These are phyloP conservation scores for Trichoderma cornu-damae DNA, from an alignment of 2,329 filamentous ascomycete genomes.

Conservation along the genomic window DNA sequence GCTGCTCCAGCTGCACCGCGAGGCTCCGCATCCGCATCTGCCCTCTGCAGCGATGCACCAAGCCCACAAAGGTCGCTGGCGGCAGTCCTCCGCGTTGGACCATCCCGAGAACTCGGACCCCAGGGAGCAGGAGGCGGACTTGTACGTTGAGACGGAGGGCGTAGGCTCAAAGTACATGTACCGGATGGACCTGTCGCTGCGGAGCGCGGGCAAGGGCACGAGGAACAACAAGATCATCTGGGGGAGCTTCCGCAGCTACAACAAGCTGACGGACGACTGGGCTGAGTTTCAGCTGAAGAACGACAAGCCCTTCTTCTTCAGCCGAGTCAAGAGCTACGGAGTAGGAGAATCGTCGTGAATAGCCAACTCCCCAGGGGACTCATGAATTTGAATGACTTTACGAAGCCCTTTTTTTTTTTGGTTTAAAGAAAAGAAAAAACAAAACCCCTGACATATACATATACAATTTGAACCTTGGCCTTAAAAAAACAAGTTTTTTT, in stretches of 20 bases:
- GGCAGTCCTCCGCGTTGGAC: slow-evolving; percentile 39
- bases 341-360: slow-evolving; percentile 25
- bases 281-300: slow-evolving; percentile 67
- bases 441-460: too few species aligned
- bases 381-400: neutral
- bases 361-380: too few species aligned
- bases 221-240: slow-evolving; percentile 84
- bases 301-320: slow-evolving; percentile 63
- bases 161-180: slow-evolving; percentile 74
- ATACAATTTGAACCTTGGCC: neutral
- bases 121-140: slow-evolving; percentile 53
- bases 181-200: slow-evolving; percentile 70
- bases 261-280: slow-evolving; percentile 85
- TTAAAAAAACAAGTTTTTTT: too few species aligned
- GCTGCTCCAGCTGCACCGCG: slow-evolving; percentile 49
- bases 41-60: slow-evolving; percentile 59
- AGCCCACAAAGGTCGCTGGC: slow-evolving; percentile 56
- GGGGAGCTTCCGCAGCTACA: slow-evolving; percentile 89
- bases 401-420: neutral
- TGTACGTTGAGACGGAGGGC: slow-evolving; percentile 84
- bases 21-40: slow-evolving; percentile 28
- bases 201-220: slow-evolving; percentile 56
- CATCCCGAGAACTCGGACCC: slow-evolving; percentile 22
- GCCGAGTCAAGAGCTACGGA: slow-evolving; percentile 59
- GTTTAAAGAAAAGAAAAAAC: too few species aligned